These are phyloP conservation scores for Stemphylium lycopersici DNA, from an alignment of 2,329 filamentous ascomycete genomes.

Conservation along the genomic window DNA sequence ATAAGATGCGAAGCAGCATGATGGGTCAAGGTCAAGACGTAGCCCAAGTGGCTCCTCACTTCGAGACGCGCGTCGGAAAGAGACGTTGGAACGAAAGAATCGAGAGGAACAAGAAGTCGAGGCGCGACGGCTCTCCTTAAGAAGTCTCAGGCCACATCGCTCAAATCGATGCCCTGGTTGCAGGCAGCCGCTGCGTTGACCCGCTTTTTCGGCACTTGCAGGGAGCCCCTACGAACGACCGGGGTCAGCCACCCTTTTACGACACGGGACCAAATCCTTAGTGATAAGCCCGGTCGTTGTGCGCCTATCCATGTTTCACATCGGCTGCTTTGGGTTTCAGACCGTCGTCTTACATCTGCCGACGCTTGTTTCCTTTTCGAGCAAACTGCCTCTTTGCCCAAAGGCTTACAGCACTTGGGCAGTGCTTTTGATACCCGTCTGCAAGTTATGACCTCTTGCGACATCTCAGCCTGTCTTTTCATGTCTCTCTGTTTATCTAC, in stretches of 20 bases:
- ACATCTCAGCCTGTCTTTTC: conserved; percentile 9
- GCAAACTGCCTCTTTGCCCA: neutral
- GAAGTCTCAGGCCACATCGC: conserved; percentile 27
- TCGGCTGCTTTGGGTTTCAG: conserved; percentile 34
- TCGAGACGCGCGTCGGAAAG: conserved; percentile 88
- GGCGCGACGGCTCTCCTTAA: conserved; percentile 49
- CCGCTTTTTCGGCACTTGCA: conserved; percentile 44
- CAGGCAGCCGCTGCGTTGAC: conserved; percentile 32
- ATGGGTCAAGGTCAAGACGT: conserved; percentile 79
- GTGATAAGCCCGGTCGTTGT: conserved; percentile 24
- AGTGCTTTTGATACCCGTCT: conserved; percentile 22
- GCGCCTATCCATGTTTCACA: conserved; percentile 30
- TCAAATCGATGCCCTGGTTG: conserved; percentile 36
- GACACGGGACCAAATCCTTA: conserved; percentile 31
- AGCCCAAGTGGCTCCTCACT: conserved; percentile 76
- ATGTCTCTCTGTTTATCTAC: conserved; percentile 6
- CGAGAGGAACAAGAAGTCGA: conserved; percentile 51
- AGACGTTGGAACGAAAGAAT: conserved; percentile 61
- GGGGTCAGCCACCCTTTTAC: conserved; percentile 36
- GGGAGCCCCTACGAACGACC: conserved; percentile 42
- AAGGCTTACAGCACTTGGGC: conserved; percentile 1
- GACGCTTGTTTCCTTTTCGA: conserved; percentile 11
- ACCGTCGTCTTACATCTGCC: conserved; percentile 12
- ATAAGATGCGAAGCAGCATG: conserved; percentile 85
- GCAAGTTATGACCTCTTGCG: conserved; percentile 27